phyloP scores from a whole-genome alignment of 768 basidiomycete species.

The Suillus spraguei region DNA sequence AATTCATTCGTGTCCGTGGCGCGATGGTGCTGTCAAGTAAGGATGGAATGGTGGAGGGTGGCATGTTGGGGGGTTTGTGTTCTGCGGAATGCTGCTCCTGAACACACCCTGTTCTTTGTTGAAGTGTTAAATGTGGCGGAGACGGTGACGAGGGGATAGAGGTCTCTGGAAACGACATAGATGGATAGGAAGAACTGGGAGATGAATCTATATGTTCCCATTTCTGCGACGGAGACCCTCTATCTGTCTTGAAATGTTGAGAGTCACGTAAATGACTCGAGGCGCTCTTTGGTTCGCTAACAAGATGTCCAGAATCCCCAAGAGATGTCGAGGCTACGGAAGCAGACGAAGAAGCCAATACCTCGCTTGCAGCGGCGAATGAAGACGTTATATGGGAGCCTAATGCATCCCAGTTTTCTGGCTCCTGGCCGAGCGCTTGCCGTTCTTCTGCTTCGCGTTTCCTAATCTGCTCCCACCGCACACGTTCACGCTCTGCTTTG shows the following conservation, averaged over 20 bases:
- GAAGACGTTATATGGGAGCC: conserved; percentile 24
- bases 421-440: conserved; percentile 28
- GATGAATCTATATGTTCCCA: conserved; percentile 77
- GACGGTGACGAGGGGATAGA: conserved; percentile 53
- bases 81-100: conserved; percentile 25
- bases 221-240: conserved; percentile 47
- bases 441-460: conserved; percentile 46
- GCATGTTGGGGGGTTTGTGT: conserved; percentile 28
- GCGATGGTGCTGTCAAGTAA: conserved; percentile 73
- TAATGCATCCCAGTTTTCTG: conserved; percentile 24
- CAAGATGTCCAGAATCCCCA: conserved; percentile 43
- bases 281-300: conserved; percentile 40
- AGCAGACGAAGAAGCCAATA: conserved; percentile 25
- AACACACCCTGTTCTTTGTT: conserved; percentile 15
- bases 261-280: conserved; percentile 9
- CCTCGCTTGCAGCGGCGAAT: conserved; percentile 10
- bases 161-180: conserved; percentile 72
- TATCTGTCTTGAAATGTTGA: conserved; percentile 36
- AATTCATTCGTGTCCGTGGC: conserved; percentile 52
- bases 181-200: conserved; percentile 71
- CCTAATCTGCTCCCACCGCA: conserved; percentile 70
- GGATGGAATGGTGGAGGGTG: conserved; percentile 59
- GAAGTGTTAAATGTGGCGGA: conserved; percentile 21
- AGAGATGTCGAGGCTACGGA: conserved; percentile 29
- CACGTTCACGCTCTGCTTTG: conserved; percentile 75